Conservation (phyloP, 2,329 filamentous ascomycete genomes). For the Grosmannia clavigera region DNA sequence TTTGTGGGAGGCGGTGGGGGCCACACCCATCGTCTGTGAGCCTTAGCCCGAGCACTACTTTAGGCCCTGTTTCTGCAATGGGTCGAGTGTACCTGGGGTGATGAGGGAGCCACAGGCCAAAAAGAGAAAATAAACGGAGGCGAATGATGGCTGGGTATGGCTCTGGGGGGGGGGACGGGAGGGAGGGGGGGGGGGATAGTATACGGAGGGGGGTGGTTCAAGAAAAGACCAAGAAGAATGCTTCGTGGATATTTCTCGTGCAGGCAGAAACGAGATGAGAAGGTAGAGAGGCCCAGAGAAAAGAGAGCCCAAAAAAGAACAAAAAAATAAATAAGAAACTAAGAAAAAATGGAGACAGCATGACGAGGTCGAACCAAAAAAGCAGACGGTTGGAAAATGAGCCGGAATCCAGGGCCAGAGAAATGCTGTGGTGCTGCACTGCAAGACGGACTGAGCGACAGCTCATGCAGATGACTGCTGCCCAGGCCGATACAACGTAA, state of each 20-base stretch:
- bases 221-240: not conserved
- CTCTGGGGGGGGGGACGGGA: not conserved
- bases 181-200: not conserved
- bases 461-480: not conserved
- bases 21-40: not conserved
- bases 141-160: not conserved
- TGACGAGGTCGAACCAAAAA: not conserved
- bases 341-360: not conserved
- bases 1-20: not conserved
- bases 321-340: not conserved
- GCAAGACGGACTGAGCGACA: not conserved
- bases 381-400: too few relatives aligned
- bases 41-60: not conserved
- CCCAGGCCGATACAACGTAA: not conserved
- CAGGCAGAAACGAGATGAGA: not conserved
- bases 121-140: not conserved
- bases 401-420: too few relatives aligned
- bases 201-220: not conserved
- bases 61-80: not conserved
- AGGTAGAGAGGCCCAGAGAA: not conserved
- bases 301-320: not conserved
- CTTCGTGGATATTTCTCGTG: not conserved
- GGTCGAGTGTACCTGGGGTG: not conserved
- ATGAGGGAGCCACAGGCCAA: not conserved
- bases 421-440: not conserved